A percentile compares a stretch with the other conserved stretches of the same genome.
Evolutionary conservation across 148 eudicot genomes (phyloP).

Genomic region (Pouteria glomerata): DNA sequence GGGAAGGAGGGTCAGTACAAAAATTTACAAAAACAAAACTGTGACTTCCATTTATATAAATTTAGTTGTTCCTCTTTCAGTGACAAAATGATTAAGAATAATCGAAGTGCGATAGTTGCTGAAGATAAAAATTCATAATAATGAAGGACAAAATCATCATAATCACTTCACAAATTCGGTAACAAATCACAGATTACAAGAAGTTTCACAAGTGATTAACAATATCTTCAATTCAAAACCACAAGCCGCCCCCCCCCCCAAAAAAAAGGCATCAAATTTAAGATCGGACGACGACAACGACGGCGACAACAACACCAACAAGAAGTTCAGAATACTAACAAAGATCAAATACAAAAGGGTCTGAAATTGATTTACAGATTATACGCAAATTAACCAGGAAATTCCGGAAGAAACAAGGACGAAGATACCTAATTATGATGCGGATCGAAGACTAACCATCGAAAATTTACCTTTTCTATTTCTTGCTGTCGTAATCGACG

Average conservation of each 20-base stretch:
- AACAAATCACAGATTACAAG: background rate
- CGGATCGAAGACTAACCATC: background rate
- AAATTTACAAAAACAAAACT: no score
- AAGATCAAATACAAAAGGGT: background rate
- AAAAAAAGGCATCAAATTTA: background rate
- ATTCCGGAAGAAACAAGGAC: background rate
- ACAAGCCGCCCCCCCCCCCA: background rate
- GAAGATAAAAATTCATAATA: background rate
- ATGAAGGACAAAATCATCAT: background rate
- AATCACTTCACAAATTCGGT: background rate
- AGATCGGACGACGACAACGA: background rate
- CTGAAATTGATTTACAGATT: background rate
- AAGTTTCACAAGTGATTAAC: background rate
- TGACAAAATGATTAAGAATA: no score
- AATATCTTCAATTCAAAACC: background rate
- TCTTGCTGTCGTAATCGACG: constrained; percentile 48
- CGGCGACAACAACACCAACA: no score
- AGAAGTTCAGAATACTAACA: no score
- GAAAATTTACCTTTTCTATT: background rate
- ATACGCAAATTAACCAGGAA: background rate
- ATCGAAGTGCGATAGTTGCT: background rate
- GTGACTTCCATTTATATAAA: no score
- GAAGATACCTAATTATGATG: background rate
- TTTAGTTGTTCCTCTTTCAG: no score
- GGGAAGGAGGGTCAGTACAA: no score